Base-by-base conservation (phyloP, 495 filamentous ascomycete species). In the Melanomma pulvis-pyrius region DNA sequence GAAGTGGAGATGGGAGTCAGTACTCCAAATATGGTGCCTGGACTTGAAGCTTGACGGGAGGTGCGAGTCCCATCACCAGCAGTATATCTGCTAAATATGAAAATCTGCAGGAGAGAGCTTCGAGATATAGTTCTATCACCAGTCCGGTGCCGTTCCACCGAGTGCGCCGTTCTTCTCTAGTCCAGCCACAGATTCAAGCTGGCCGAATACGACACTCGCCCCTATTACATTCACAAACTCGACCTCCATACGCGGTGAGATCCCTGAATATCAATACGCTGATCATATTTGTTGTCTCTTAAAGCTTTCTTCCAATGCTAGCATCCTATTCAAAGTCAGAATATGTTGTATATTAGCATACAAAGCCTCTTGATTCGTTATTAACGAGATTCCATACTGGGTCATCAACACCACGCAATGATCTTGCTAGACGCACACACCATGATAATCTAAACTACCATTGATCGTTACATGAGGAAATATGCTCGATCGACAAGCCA, bases 121-220 rank as follows among this genome's bases (percentile, higher is more conserved):
- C 34, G 72, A 67, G n/a, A 63, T 71, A 1, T 76, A 72, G 47
- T 74, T 76, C 48, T 76, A 71, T 47, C 73, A 67, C 9, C 63
- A 75, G 28, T 76, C 73, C 47, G 74, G 74, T 1, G 22, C 41
- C 17, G 32, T 63, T 5, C 73, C 74, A 12, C 53, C 63, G 26
- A 30, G 70, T 19, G 67, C 72, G n/a, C 61, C 67, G 22, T 61
- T 68, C 11, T 74, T 76, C 39, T 48, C 29, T 21, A 70, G 74
- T 24, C 49, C 56, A 9, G 63, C 73, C 29, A 74, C 72, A 12
- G 61, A 67, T 64, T 68, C 69, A 47, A 64, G 53, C 44, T 65
- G 63, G 41, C 69, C 25, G 0, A 59, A 41, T 22, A 34, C 25
- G n/a, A 44, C 39, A 7, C n/a, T 44, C 17, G n/a, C 39, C 4